These are phyloP conservation scores for Setaria italica DNA, from an alignment of 202 grass and related monocot genomes.

Conservation along the genomic window DNA sequence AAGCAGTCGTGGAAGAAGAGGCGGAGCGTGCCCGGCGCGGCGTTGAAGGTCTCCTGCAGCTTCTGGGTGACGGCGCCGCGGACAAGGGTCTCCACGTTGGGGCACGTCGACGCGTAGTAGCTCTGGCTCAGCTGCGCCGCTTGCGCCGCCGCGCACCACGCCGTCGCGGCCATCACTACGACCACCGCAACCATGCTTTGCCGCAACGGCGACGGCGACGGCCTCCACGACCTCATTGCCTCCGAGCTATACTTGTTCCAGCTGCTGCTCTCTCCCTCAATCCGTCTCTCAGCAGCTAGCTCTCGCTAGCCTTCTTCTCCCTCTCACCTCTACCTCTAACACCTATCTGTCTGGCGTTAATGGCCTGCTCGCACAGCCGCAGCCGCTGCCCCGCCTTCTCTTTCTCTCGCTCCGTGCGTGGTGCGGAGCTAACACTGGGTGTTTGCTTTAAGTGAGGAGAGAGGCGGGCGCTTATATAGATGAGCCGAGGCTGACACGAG, in stretches of 20 bases:
- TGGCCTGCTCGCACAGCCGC: slow-evolving; percentile 6
- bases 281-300: not conserved
- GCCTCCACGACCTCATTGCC: slow-evolving; percentile 33
- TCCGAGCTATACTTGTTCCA: not conserved
- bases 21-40: slow-evolving; percentile 79
- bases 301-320: not conserved
- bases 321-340: not conserved
- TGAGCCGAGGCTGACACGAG: not conserved
- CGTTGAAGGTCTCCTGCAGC: slow-evolving; percentile 66
- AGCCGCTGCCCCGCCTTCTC: not conserved
- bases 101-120: slow-evolving; percentile 72
- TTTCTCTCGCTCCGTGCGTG: not conserved
- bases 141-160: slow-evolving; percentile 1
- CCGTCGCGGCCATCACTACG: not conserved
- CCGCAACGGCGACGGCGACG: not conserved
- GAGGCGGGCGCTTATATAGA: slow-evolving; percentile 64
- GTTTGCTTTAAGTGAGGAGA: slow-evolving; percentile 56
- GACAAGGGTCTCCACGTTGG: slow-evolving; percentile 75
- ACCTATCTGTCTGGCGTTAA: slow-evolving; percentile 27
- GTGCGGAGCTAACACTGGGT: slow-evolving; percentile 31
- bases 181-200: not conserved
- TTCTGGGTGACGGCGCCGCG: slow-evolving; percentile 65
- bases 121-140: slow-evolving; percentile 56
- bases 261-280: not conserved
- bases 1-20: slow-evolving; percentile 99